Percentiles rank a stretch among this genome's conserved stretches.
These are phyloP conservation scores for Suillus spraguei DNA, from an alignment of 768 basidiomycete genomes.

Conservation along the genomic window DNA sequence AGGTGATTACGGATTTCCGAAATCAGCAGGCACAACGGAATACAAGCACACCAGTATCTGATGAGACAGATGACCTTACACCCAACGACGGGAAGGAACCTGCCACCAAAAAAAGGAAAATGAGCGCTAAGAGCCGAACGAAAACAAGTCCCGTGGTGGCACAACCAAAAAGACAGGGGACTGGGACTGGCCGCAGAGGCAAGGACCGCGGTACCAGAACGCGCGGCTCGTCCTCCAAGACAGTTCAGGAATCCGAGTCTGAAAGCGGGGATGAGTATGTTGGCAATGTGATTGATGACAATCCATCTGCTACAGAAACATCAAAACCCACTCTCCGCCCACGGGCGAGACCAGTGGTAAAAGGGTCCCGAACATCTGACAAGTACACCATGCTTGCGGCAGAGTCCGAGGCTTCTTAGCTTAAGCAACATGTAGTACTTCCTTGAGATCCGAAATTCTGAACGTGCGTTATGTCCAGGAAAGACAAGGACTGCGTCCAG, in stretches of 20 bases:
- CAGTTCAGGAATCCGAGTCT: constrained; percentile 13
- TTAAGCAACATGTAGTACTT: background rate
- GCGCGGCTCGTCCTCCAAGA: background rate
- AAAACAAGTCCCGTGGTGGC: background rate
- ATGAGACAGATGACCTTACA: constrained; percentile 25
- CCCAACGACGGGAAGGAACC: constrained; percentile 29
- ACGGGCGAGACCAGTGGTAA: constrained; percentile 37
- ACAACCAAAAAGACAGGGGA: background rate
- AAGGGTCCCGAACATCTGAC: constrained; percentile 11
- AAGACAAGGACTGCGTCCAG: background rate
- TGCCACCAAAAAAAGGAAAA: constrained; percentile 35
- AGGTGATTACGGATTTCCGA: constrained; percentile 82
- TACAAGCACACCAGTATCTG: constrained; percentile 18
- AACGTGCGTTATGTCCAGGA: constrained; percentile 1
- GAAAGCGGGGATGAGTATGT: constrained; percentile 24
- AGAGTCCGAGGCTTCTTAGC: constrained; percentile 9
- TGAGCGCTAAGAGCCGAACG: constrained; percentile 20
- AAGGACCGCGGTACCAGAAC: background rate
- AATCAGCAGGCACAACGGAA: constrained; percentile 39
- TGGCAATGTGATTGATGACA: constrained; percentile 15
- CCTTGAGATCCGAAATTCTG: background rate
- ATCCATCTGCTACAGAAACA: constrained; percentile 8
- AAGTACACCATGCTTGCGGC: constrained; percentile 9
- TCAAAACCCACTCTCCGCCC: constrained; percentile 41
- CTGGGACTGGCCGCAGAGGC: constrained; percentile 6